Evolutionary conservation across 2,329 filamentous ascomycete species (phyloP), one percentile per base, ranked within the genome.

Genomic region (Simplicillium aogashimaense): DNA sequence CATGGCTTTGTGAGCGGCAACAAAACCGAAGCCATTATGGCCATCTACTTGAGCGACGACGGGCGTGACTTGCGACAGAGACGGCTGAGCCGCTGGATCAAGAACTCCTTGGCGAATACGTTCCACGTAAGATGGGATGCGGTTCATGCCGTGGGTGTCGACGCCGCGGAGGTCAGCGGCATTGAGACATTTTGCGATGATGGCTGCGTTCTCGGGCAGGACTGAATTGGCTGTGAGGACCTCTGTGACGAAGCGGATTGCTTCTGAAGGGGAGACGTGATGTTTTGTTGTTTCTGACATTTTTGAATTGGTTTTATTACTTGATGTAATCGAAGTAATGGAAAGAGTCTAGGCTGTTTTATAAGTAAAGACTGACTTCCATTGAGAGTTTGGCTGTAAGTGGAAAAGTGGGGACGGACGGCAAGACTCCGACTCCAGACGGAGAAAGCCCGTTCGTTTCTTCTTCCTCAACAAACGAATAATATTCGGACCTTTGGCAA

Each of bases 141-240:
- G 77, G 57, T 86, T 86, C 56, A 84, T 77, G 44, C 64, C 85
- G 55, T 90, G 85, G 0, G 83, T 86, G 53, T 90, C 85, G 18
- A 89, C 79, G 37, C 84, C 85, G 32, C 85, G 78, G 1, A 90
- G 72, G 50, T 90, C 85, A 11, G 85, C 85, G 29, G 76, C 74
- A 1, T 89, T 70, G 2, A 90, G 74, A 45, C 79, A 83, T 45
- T 65, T 62, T n/a, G 83, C 78, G 11, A 88, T 63, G 29, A 78
- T 76, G 4, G 60, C 47, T 13, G 85, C 82, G 47, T 84, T 74
- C 3, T 66, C 55, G 0, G 58, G 41, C 0, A 78, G 60, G 0
- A 85, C 79, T 3, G 75, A 74, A 51, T 86, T 78, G 18, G 67
- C 78, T 42, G 59, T 50, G 28, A 86, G 70, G 11, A 86, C 60